A percentile compares a stretch with the other conserved stretches of the same genome.
Conservation (phyloP, 2,329 filamentous ascomycete species). For the Malbranchea cinnamomea region DNA sequence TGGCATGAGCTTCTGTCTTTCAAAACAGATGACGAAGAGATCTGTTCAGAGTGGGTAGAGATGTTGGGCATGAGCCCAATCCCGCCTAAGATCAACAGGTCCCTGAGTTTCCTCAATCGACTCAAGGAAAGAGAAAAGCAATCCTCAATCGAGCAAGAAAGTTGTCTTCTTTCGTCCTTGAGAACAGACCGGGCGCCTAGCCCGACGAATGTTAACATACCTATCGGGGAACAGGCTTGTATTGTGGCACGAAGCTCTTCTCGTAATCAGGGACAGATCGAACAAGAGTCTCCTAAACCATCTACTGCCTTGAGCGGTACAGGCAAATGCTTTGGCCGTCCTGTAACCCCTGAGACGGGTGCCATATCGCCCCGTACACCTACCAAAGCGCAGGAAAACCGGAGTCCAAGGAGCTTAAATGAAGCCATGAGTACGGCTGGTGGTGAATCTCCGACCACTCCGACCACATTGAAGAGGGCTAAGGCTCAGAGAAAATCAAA, state of each 20-base stretch:
- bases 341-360: too few relatives aligned
- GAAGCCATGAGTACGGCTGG: conserved; percentile 14
- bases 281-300: too few relatives aligned
- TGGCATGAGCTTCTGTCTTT: conserved; percentile 82
- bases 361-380: conserved; percentile 3
- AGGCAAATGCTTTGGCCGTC: too few relatives aligned
- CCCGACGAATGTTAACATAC: conserved; percentile 42
- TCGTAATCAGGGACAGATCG: too few relatives aligned
- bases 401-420: conserved; percentile 9
- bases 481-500: conserved; percentile 28
- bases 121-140: conserved; percentile 22
- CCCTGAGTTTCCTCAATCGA: conserved; percentile 36
- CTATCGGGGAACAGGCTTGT: conserved; percentile 38
- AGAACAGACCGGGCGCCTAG: conserved; percentile 30
- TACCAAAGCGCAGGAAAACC: conserved; percentile 1
- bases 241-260: too few relatives aligned
- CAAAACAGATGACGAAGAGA: conserved; percentile 58
- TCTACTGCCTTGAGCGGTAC: too few relatives aligned
- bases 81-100: conserved; percentile 42
- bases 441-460: conserved; percentile 17
- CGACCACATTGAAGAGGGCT: conserved; percentile 22
- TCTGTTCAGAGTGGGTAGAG: conserved; percentile 72
- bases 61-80: conserved; percentile 58
- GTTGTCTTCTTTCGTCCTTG: conserved; percentile 15
- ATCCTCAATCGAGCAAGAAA: conserved; percentile 5